Evolutionary conservation across 2,329 filamentous ascomycete genomes (phyloP).

Genomic region (Sporothrix inflata): DNA sequence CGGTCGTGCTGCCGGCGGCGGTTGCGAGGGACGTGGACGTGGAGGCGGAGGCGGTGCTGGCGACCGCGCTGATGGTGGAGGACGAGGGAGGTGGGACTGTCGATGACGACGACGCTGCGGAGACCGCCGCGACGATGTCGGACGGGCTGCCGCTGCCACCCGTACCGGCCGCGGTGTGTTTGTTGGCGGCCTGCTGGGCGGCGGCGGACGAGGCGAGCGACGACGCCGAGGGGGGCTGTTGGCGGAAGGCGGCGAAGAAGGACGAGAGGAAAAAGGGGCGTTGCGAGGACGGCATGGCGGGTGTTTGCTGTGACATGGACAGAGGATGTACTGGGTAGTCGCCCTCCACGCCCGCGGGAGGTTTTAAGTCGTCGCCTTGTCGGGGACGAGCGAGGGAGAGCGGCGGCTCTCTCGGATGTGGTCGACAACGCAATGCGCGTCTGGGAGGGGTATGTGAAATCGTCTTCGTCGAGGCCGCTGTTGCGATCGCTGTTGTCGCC

Average conservation of each 20-base stretch:
- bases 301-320: background rate
- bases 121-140: constrained; percentile 34
- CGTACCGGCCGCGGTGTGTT: constrained; percentile 42
- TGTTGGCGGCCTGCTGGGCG: constrained; percentile 44
- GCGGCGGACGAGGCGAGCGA: constrained; percentile 35
- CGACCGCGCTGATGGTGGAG: background rate
- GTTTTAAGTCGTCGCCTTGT: background rate
- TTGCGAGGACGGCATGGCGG: constrained; percentile 53
- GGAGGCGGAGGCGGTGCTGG: constrained; percentile 33
- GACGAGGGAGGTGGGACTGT: background rate
- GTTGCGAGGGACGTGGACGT: constrained; percentile 36
- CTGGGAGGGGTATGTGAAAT: background rate
- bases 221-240: constrained; percentile 44
- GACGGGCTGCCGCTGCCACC: constrained; percentile 32
- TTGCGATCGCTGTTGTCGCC: background rate
- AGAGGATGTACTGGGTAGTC: background rate
- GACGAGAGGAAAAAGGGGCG: constrained; percentile 60
- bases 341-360: constrained; percentile 18
- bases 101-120: background rate
- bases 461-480: background rate
- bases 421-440: background rate
- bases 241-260: constrained; percentile 60
- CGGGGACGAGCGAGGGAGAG: background rate
- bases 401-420: background rate
- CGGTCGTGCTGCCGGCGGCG: constrained; percentile 24